phyloP scores from a whole-genome alignment of 2,329 filamentous ascomycete genomes.

The Colletotrichum lupini region DNA sequence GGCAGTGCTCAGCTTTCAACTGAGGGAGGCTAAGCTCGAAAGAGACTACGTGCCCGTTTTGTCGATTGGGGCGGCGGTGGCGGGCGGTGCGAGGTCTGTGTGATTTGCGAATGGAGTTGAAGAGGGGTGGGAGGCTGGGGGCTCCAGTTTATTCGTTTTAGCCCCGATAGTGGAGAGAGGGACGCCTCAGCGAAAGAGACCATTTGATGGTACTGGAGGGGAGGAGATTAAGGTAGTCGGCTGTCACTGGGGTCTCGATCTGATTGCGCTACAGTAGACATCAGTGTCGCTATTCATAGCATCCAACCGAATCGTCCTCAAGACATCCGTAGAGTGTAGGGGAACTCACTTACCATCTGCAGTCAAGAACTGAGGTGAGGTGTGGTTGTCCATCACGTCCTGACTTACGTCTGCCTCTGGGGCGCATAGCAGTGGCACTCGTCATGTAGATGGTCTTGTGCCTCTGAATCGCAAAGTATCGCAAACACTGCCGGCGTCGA shows the following conservation, averaged over 20 bases:
- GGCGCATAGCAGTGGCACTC: conserved; percentile 10
- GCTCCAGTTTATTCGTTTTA: conserved; percentile 23
- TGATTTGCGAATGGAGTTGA: not conserved
- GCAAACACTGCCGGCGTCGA: not conserved
- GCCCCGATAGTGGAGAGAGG: conserved; percentile 15
- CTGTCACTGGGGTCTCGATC: not conserved
- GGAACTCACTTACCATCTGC: not conserved
- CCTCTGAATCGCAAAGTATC: conserved; percentile 2
- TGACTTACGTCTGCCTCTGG: not conserved
- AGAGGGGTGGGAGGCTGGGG: not conserved
- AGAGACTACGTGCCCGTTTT: conserved; percentile 16
- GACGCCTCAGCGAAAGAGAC: not conserved
- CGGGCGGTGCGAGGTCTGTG: conserved; percentile 19
- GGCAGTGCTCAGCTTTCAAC: conserved; percentile 18
- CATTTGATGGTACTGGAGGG: not conserved
- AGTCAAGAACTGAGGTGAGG: not conserved
- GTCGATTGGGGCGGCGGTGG: not conserved
- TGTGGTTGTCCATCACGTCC: not conserved
- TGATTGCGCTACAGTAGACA: not conserved
- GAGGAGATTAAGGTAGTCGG: not conserved
- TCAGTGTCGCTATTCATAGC: not conserved
- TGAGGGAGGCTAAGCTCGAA: conserved; percentile 4
- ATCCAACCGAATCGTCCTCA: not conserved
- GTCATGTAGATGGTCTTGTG: not conserved
- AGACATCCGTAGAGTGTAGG: no score